Base-by-base conservation (phyloP, 352 stramenopile species). In the Globisporangium solare region DNA sequence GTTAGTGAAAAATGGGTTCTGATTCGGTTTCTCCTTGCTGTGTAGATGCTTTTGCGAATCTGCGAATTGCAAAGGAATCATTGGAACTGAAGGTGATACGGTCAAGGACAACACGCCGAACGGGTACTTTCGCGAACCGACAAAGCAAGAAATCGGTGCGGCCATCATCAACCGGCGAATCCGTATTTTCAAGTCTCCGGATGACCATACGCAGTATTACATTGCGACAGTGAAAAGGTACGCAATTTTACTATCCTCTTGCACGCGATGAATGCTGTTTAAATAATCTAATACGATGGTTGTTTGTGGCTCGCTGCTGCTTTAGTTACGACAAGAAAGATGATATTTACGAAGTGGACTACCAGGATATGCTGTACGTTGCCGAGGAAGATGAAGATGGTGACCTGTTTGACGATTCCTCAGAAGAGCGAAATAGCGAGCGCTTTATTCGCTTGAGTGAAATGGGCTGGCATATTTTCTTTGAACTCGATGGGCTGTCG, bases 391-490 rank as follows among this genome's bases (percentile, higher is more conserved):
- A 58, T 3, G 65, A 78, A 21, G 59, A 72, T 37, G 49, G 27
- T 1, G 27, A 35, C 7, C 27, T 58, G 14, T 58, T 67, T n/a
- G 57, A 69, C 35, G 47, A 56, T 11, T 58, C 60, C 18, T 20
- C 46, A 10, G 7, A 40, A 6, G 57, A 56, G 0, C 58, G 63
- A 17, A 56, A 60, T 11, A 54, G 64, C 18, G 60, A 71, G 39
- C 64, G 51, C 1, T 64, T 67, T 27, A 58, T 78, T 32, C 54
- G 58, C 13, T 43, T 76, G 31, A 64, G 51, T 20, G 66, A 76
- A n/a, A 39, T 63, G 20, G 68, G 69, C 4, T 93, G 83, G 79
- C 82, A 94, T n/a, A 31, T 94, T 1, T 94, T 89, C 57, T 70
- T 82, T 40, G 68, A 78, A 14, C 58, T 83, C 2, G 64, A 69